Base-by-base conservation (phyloP, 805 yeast species). In the Ascoidea asiatica region DNA sequence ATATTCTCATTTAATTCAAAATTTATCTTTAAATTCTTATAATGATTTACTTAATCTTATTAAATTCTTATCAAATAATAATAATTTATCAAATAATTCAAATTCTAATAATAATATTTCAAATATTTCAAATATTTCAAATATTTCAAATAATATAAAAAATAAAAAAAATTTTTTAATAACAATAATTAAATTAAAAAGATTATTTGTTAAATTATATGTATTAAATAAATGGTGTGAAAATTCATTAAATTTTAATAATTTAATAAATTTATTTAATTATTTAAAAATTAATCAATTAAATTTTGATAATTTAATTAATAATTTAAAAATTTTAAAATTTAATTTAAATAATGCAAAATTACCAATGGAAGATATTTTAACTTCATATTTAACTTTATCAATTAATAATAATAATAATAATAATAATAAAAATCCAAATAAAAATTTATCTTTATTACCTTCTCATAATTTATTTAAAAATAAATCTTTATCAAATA, bases 181-280 rank as follows among this genome's bases (percentile, higher is more conserved):
- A 33, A 62, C 82, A 46, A 67, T 92, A 19, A 81, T 90, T 2
- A 66, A 69, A 35, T 63, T 89, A 23, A 72, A 97, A 46, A 88
- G 86, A 55, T 92, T 89, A 54, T 87, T 81, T 56, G 75, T 89
- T 48, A 79, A 90, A 58, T 59, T 89, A 2, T 88, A 86, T 53
- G 95, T 95, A 2, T 63, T 92, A 37, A 75, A 82, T 43, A 89
- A 90, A 61, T 92, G 99, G 99, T 62, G 69, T 18, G 75, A 88
- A 3, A 80, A 77, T 33, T 70, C 89, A 4, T 70, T 75, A 41
- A 85, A 81, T 43, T 78, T 90, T 47, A 77, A 81, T 40, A 72
- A 71, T 44, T 67, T 89, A 49, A 88, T 92, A 45, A 97, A 92
- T 63, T 68, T 90, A 19, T 75, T 94, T 47, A 82, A 84, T 50